Evolutionary conservation across 2,329 filamentous ascomycete species (phyloP).

Genomic region (Magnaporthiopsis incrustans): DNA sequence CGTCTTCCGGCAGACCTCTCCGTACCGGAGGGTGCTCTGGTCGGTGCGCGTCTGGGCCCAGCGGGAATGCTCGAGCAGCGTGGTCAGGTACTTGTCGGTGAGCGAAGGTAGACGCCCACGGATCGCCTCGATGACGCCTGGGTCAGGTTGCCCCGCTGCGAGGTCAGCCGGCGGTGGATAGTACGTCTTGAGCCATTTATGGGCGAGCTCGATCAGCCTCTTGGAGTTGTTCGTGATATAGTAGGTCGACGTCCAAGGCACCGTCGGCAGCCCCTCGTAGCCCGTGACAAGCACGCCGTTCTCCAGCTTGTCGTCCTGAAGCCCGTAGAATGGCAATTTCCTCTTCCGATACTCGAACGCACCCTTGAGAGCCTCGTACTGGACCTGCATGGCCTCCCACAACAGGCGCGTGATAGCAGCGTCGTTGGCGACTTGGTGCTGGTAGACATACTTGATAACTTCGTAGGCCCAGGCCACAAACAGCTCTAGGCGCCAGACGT

Average conservation of each 20-base stretch:
- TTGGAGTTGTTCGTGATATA: conserved; percentile 55
- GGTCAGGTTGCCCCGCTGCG: conserved; percentile 22
- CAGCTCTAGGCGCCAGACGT: conserved; percentile 63
- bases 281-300: conserved; percentile 55
- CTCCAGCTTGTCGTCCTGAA: conserved; percentile 57
- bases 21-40: conserved; percentile 30
- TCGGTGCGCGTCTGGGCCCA: conserved; percentile 40
- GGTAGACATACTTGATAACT: conserved; percentile 64
- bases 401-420: conserved; percentile 46
- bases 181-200: conserved; percentile 45
- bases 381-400: conserved; percentile 59
- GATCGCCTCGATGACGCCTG: conserved; percentile 35
- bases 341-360: conserved; percentile 64
- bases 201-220: conserved; percentile 50
- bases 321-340: conserved; percentile 64
- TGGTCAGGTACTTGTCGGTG: conserved; percentile 46
- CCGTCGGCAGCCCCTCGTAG: conserved; percentile 58
- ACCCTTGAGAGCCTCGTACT: conserved; percentile 61
- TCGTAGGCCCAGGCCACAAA: conserved; percentile 74
- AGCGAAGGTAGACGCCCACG: conserved; percentile 40
- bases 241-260: conserved; percentile 76
- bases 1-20: conserved; percentile 37
- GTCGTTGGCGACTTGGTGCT: conserved; percentile 50
- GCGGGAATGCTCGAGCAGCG: conserved; percentile 43
- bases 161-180: conserved; percentile 19